Evolutionary conservation across 176 grass and related monocot species (phyloP), one percentile per base, ranked within the genome.

Genomic region (Metroxylon sagu): DNA sequence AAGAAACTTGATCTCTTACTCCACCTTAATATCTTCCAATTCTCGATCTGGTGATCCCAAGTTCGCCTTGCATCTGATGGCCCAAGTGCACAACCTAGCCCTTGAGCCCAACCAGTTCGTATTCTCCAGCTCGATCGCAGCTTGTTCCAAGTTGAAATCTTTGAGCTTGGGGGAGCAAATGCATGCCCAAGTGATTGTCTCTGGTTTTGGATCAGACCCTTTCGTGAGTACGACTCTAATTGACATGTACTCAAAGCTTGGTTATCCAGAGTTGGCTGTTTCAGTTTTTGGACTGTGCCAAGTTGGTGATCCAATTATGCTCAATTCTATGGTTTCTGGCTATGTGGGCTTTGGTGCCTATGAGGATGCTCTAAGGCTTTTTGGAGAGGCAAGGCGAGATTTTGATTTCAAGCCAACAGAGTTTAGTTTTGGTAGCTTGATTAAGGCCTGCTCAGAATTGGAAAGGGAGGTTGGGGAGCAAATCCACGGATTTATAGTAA

Each of bases 211-310:
- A 28, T 28, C 16, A 28, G 70, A 80, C 19, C 23, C 27, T 29
- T 61, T 60, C 56, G 70, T 74, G 6, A 57, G 48, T 62, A 50
- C 70, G 29, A 29, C 62, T 19, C 57, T 74, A 6, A 29, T 68
- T 30, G 70, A 69, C n/a, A 62, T 80, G 61, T 74, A 80, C 60
- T 61, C 70, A 21, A 80, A 80, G 59, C 39, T 61, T 29, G 63
- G 62, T 62, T 58, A 56, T 48, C 30, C 69, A 6, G 29, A 48
- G n/a, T 49, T 35, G 21, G 70, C 62, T 50, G 52, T 49, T 16
- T 48, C 16, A 26, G 49, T 74, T 16, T 74, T 69, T 15, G 8
- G 29, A 14, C 58, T 4, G 57, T 69, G 63, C 19, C n/a, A 26
- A 14, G 17, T 48, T 19, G 52, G 57, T 26, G 77, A 80, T 62